Evolutionary conservation across 331 rosid genomes (phyloP).

Genomic region (Malus hybrid): DNA sequence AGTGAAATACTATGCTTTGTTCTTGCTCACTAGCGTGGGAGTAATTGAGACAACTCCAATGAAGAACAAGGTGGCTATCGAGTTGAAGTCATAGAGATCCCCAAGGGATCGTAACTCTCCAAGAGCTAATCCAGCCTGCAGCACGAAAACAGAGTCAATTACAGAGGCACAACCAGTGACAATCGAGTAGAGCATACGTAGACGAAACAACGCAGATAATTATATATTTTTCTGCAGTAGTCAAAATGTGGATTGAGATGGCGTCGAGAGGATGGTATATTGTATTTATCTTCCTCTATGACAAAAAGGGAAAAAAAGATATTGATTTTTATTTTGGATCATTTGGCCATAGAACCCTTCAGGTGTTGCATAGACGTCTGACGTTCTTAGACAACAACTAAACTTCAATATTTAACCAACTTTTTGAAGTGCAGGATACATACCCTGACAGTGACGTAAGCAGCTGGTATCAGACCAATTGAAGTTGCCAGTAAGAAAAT

Average conservation of each 20-base stretch:
- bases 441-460: slow-evolving; percentile 95
- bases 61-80: slow-evolving; percentile 77
- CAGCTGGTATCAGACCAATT: slow-evolving; percentile 89
- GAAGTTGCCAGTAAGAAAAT: slow-evolving; percentile 71
- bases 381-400: neutral
- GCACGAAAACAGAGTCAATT: neutral
- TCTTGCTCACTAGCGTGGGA: slow-evolving; percentile 71
- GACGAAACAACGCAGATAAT: neutral
- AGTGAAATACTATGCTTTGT: slow-evolving; percentile 37
- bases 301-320: neutral
- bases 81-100: slow-evolving; percentile 91
- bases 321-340: neutral
- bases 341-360: neutral
- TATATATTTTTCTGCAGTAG: neutral
- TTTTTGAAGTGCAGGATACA: neutral
- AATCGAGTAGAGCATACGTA: neutral
- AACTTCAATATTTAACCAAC: neutral
- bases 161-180: neutral
- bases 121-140: slow-evolving; percentile 93
- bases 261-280: neutral
- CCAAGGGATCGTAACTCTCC: slow-evolving; percentile 78
- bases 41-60: slow-evolving; percentile 78
- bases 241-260: neutral
- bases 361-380: no score
- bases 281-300: neutral